phyloP scores from a whole-genome alignment of 2,329 filamentous ascomycete species.

The Lecanicillium sp. region DNA sequence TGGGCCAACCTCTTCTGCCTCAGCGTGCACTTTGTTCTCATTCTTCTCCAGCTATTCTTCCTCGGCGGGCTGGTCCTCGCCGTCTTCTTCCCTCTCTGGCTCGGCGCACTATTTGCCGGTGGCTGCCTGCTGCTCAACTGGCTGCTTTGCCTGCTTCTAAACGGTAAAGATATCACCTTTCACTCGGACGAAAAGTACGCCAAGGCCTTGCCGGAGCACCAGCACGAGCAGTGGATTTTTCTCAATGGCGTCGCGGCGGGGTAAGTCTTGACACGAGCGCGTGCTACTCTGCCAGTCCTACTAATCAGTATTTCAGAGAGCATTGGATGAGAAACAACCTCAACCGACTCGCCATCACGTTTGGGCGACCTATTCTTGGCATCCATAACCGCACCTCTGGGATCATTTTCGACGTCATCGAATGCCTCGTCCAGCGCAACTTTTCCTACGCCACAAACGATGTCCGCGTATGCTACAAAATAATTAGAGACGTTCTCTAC shows the following conservation, averaged over 20 bases:
- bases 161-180: conserved; percentile 44
- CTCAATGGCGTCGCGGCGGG: conserved; percentile 65
- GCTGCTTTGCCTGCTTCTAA: conserved; percentile 43
- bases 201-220: conserved; percentile 40
- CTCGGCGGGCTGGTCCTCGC: conserved; percentile 51
- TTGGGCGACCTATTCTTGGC: conserved; percentile 63
- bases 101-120: conserved; percentile 32
- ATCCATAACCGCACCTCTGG: conserved; percentile 73
- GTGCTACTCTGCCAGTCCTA: too few relatives aligned
- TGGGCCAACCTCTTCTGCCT: conserved; percentile 51
- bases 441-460: conserved; percentile 67
- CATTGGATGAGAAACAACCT: conserved; percentile 67
- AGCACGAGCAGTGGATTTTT: conserved; percentile 72
- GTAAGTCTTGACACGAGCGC: conserved; percentile 37
- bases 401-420: conserved; percentile 68
- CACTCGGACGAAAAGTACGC: conserved; percentile 49
- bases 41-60: conserved; percentile 54
- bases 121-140: conserved; percentile 46
- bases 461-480: conserved; percentile 54
- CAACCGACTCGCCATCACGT: conserved; percentile 64
- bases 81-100: conserved; percentile 44
- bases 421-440: conserved; percentile 72
- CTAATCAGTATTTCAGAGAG: conserved; percentile 31
- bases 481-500: conserved; percentile 59
- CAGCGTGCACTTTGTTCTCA: conserved; percentile 51